Evolutionary conservation across 2,329 filamentous ascomycete species (phyloP).

Genomic region (Monosporascus ibericus): DNA sequence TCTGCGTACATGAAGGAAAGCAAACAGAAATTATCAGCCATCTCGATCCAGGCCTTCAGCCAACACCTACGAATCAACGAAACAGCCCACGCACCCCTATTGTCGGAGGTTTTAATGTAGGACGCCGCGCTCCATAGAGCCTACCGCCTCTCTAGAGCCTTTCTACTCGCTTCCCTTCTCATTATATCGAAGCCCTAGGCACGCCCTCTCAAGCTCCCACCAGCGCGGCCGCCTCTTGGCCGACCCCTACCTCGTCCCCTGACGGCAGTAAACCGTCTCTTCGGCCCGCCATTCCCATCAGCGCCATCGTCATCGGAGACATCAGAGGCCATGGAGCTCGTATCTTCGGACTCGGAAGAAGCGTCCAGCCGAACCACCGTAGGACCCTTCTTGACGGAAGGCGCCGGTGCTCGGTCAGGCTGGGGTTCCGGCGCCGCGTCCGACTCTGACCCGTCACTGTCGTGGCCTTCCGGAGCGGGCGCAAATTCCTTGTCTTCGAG

Average conservation of each 20-base stretch:
- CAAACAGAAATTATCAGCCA: too few relatives aligned
- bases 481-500: constrained; percentile 18
- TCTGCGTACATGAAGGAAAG: too few relatives aligned
- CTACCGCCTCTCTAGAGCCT: too few relatives aligned
- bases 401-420: constrained; percentile 2
- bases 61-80: too few relatives aligned
- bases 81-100: too few relatives aligned
- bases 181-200: constrained; percentile 34
- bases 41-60: too few relatives aligned
- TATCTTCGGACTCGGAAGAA: constrained; percentile 12
- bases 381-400: constrained; percentile 9
- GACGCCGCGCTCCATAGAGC: too few relatives aligned
- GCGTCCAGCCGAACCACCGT: constrained; percentile 17
- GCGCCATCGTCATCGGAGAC: constrained; percentile 3
- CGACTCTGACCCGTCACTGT: constrained; percentile 5
- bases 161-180: too few relatives aligned
- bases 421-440: constrained; percentile 12
- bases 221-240: constrained; percentile 7
- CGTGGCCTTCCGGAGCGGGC: constrained; percentile 4
- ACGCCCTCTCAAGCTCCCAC: constrained; percentile 4
- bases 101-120: too few relatives aligned
- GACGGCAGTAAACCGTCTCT: constrained; percentile 26
- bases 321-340: constrained; percentile 10
- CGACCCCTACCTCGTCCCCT: constrained; percentile 8
- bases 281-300: constrained; percentile 30